A percentile compares a stretch with the other conserved stretches of the same genome.
These are phyloP conservation scores for Tardiomyces blankii DNA, from an alignment of 1,139 yeast genomes.

Conservation along the genomic window DNA sequence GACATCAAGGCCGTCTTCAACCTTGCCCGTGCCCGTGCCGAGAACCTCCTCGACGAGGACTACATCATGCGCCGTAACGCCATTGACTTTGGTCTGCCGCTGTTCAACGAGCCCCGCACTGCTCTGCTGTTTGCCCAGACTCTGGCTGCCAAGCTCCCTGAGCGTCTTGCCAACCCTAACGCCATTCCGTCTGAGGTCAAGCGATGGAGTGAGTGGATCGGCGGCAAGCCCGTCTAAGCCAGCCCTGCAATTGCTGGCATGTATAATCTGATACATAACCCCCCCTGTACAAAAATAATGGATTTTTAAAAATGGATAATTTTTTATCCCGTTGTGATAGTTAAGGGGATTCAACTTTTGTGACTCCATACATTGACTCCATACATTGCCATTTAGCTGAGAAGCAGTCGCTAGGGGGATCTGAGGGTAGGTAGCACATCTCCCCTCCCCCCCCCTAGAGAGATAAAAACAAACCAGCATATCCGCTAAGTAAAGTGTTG, in stretches of 20 bases:
- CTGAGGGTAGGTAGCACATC: too few relatives aligned
- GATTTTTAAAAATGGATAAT: too few relatives aligned
- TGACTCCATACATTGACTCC: too few relatives aligned
- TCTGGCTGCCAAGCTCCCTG: constrained; percentile 58
- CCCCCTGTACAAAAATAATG: too few relatives aligned
- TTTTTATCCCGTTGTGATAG: too few relatives aligned
- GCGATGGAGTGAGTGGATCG: constrained; percentile 95
- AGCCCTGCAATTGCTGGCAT: neutral
- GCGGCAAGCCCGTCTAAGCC: constrained; percentile 67
- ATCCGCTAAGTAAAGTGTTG: too few relatives aligned
- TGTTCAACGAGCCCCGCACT: constrained; percentile 94
- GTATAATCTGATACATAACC: constrained; percentile 4
- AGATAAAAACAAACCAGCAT: too few relatives aligned
- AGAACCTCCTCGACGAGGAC: constrained; percentile 72
- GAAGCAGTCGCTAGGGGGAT: too few relatives aligned
- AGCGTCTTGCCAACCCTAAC: constrained; percentile 25
- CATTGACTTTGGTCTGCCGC: constrained; percentile 92
- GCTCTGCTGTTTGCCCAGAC: constrained; percentile 80
- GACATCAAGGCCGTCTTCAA: constrained; percentile 83
- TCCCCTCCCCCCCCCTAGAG: too few relatives aligned
- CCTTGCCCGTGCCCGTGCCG: constrained; percentile 85
- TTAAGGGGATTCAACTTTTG: too few relatives aligned
- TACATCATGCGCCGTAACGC: constrained; percentile 98
- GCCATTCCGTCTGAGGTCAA: constrained; percentile 72
- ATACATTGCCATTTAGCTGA: too few relatives aligned